Percentiles rank a stretch among this genome's conserved stretches.
These are phyloP conservation scores for Ceratocystis cubensis DNA, from an alignment of 2,329 filamentous ascomycete species.

Conservation along the genomic window DNA sequence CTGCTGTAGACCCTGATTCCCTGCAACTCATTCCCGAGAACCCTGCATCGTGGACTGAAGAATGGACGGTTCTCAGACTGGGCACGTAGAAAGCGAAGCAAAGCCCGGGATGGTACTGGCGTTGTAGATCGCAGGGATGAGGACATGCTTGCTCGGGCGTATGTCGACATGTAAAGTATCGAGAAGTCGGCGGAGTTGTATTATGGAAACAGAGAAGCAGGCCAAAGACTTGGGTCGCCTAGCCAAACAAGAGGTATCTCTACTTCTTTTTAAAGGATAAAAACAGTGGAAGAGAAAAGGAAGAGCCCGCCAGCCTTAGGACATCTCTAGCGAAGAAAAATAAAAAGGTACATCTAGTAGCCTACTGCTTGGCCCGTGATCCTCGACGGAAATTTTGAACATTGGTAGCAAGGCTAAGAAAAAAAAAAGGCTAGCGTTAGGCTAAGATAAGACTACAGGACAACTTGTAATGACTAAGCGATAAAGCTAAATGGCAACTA, in stretches of 20 bases:
- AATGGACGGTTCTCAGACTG: slow-evolving; percentile 51
- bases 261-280: neutral
- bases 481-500: neutral
- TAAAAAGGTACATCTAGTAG: slow-evolving; percentile 12
- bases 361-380: slow-evolving; percentile 3
- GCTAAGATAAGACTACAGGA: neutral
- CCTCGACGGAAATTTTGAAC: neutral
- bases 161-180: slow-evolving; percentile 13
- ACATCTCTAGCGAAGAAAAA: neutral
- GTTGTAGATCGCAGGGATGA: slow-evolving; percentile 29
- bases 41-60: slow-evolving; percentile 29
- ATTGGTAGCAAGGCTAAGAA: neutral
- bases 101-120: slow-evolving; percentile 40
- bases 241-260: neutral
- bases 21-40: slow-evolving; percentile 2
- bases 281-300: neutral
- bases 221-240: too few species aligned
- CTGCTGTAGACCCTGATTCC: slow-evolving; percentile 9
- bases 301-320: neutral
- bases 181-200: too few species aligned
- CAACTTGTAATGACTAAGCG: neutral
- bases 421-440: neutral
- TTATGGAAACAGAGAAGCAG: too few species aligned
- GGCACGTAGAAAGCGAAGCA: slow-evolving; percentile 60
- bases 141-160: slow-evolving; percentile 32